A percentile compares a stretch with the other conserved stretches of the same genome.
Conservation (phyloP, 1,284 basidiomycete genomes). For the Singerocomus rubriflavus region DNA sequence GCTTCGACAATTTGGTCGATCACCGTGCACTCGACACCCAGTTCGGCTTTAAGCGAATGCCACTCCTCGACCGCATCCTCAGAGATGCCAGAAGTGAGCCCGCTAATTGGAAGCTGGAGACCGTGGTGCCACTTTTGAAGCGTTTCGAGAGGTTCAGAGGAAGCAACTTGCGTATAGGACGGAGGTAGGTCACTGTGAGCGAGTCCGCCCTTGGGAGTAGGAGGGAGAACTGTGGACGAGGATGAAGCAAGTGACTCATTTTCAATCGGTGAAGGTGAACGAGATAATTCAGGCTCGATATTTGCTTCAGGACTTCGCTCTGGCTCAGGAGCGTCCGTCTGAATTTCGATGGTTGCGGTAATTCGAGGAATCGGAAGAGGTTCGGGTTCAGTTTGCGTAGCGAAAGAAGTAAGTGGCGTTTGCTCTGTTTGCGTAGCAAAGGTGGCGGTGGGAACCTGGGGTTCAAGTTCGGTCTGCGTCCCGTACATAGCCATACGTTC, state of each 20-base stretch:
- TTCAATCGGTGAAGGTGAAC: constrained; percentile 40
- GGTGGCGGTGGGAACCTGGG: constrained; percentile 18
- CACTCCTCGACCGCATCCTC: constrained; percentile 66
- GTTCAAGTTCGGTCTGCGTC: constrained; percentile 40
- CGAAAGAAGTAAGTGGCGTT: constrained; percentile 14
- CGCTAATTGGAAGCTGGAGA: constrained; percentile 54
- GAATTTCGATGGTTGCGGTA: constrained; percentile 51
- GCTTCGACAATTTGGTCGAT: constrained; percentile 66
- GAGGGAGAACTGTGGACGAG: constrained; percentile 63
- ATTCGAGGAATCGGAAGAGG: constrained; percentile 30
- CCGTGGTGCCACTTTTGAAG: constrained; percentile 70
- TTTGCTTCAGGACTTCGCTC: constrained; percentile 30
- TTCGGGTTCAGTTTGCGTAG: constrained; percentile 36
- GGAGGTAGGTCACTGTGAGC: constrained; percentile 57
- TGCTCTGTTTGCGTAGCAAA: constrained; percentile 33
- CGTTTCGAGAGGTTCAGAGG: constrained; percentile 52
- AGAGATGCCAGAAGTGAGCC: constrained; percentile 52
- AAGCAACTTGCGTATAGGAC: constrained; percentile 58
- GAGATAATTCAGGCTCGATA: constrained; percentile 32
- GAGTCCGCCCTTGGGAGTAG: constrained; percentile 54
- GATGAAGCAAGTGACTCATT: constrained; percentile 63
- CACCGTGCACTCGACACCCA: constrained; percentile 72
- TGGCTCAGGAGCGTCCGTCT: constrained; percentile 52
- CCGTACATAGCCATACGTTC: constrained; percentile 41
- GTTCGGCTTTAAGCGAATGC: constrained; percentile 70